A percentile compares a stretch with the other conserved stretches of the same genome.
phyloP scores from a whole-genome alignment of 768 basidiomycete species.

The Rhodotorula diobovata region DNA sequence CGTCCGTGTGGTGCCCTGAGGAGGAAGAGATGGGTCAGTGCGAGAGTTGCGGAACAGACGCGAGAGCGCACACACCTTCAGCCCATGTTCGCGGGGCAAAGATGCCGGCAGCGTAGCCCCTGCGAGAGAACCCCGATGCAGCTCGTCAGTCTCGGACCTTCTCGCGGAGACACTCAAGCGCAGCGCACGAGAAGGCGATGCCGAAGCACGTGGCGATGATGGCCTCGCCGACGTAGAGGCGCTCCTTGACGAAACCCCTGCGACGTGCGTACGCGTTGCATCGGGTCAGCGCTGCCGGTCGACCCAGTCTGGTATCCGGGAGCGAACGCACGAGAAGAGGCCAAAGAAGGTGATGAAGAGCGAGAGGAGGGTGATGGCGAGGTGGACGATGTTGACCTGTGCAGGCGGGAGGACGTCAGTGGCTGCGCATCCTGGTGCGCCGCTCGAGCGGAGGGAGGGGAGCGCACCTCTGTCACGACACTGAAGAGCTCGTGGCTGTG shows the following conservation, averaged over 20 bases:
- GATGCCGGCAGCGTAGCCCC: slow-evolving; percentile 42
- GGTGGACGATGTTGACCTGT: slow-evolving; percentile 41
- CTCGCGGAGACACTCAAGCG: background rate
- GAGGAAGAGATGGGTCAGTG: background rate
- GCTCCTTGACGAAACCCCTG: slow-evolving; percentile 69
- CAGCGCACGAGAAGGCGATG: slow-evolving; percentile 50
- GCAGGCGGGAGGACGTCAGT: background rate
- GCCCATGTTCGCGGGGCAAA: slow-evolving; percentile 43
- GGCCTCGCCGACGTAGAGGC: slow-evolving; percentile 91
- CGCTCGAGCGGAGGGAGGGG: background rate
- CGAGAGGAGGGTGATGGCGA: slow-evolving; percentile 31
- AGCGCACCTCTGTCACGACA: slow-evolving; percentile 30
- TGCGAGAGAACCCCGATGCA: slow-evolving; percentile 20
- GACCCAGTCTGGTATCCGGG: background rate
- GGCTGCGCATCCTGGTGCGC: background rate
- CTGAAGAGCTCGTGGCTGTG: background rate
- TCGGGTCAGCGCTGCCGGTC: background rate
- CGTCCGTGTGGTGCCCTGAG: slow-evolving; percentile 53
- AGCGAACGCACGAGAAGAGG: slow-evolving; percentile 34
- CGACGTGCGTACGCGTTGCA: background rate
- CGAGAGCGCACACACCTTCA: background rate
- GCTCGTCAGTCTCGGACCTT: background rate
- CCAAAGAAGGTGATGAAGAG: slow-evolving; percentile 41
- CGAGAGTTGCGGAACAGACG: background rate
- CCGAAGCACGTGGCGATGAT: slow-evolving; percentile 92